These are phyloP conservation scores for Rhodamnia rubescens DNA, from an alignment of 345 rosid genomes.

Conservation along the genomic window DNA sequence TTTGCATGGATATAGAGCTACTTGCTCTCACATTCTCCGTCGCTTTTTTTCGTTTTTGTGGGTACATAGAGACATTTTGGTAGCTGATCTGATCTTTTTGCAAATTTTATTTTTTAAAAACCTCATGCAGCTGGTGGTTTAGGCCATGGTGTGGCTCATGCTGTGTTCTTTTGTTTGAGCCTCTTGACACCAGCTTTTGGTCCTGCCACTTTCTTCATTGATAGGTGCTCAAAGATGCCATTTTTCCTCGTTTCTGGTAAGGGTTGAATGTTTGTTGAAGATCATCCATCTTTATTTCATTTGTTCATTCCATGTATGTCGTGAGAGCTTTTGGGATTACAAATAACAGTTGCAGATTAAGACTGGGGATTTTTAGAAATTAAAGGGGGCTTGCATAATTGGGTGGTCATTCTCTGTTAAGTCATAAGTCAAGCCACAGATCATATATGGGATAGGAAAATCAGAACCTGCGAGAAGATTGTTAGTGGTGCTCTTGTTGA, in stretches of 20 bases:
- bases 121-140: conserved; percentile 94
- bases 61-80: background rate
- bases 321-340: background rate
- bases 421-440: background rate
- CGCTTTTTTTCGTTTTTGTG: background rate
- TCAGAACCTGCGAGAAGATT: background rate
- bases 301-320: background rate
- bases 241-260: conserved; percentile 92
- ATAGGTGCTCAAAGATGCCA: conserved; percentile 68
- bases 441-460: background rate
- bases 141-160: conserved; percentile 99
- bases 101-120: background rate
- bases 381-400: background rate
- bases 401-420: background rate
- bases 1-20: background rate
- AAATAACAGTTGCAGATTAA: background rate
- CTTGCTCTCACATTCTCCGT: background rate
- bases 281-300: background rate
- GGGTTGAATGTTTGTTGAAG: conserved; percentile 12
- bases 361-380: background rate
- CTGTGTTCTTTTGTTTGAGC: conserved; percentile 92
- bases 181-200: conserved; percentile 94
- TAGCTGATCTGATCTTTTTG: background rate
- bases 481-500: background rate
- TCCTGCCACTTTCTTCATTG: conserved; percentile 78